Conservation (phyloP, 208 protist species). For the Naegleria gruberi region DNA sequence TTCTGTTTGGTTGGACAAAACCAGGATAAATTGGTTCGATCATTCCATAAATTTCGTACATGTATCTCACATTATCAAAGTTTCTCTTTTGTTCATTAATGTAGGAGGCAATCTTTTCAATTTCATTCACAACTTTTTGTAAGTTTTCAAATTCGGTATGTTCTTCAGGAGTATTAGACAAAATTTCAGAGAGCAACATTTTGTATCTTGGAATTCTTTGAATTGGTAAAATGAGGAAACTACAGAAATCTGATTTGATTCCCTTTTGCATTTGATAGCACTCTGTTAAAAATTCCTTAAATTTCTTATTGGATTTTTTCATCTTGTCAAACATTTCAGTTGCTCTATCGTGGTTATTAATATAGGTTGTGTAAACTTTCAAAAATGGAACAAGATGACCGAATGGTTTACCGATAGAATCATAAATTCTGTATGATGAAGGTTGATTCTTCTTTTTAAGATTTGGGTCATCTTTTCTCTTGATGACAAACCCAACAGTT, state of each 20-base stretch:
- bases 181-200: background rate
- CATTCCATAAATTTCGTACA: background rate
- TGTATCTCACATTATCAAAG: background rate
- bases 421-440: background rate
- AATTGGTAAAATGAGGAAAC: background rate
- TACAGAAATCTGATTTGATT: background rate
- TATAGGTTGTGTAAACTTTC: background rate
- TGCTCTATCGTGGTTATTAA: background rate
- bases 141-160: background rate
- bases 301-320: background rate
- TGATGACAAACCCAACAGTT: background rate
- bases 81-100: background rate
- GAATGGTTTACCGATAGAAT: background rate
- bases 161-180: background rate
- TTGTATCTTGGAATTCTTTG: conserved; percentile 15
- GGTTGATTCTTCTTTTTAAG: too few species aligned
- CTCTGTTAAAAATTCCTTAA: background rate
- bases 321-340: background rate
- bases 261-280: background rate
- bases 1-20: background rate
- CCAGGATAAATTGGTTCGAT: background rate
- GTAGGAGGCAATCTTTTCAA: background rate
- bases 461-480: background rate
- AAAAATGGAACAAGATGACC: background rate
- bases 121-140: background rate